Percentiles rank a stretch among this genome's conserved stretches.
These are phyloP conservation scores for Aureobasidium sp. DNA, from an alignment of 2,329 filamentous ascomycete genomes.

Conservation along the genomic window DNA sequence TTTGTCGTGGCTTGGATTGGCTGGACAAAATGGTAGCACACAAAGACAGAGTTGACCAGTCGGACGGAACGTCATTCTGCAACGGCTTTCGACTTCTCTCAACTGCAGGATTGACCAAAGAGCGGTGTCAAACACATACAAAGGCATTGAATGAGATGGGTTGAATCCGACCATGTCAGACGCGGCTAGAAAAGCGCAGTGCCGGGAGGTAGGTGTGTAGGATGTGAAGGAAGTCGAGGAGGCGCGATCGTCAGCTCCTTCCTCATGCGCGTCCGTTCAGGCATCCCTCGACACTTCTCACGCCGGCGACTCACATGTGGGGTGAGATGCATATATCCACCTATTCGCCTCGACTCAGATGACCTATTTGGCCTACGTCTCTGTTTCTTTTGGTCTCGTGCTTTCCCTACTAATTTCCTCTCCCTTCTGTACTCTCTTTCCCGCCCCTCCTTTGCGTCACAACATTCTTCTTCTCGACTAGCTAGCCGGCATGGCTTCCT, in stretches of 20 bases:
- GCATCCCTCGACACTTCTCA: neutral
- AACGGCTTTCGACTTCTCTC: slow-evolving; percentile 5
- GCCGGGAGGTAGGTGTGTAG: neutral
- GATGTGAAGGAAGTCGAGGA: neutral
- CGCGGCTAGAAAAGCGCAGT: neutral
- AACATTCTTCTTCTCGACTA: neutral
- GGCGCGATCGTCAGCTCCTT: slow-evolving; percentile 3
- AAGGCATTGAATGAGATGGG: neutral
- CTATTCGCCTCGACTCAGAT: neutral
- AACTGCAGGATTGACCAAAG: slow-evolving; percentile 1
- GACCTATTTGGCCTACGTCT: neutral
- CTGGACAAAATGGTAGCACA: neutral
- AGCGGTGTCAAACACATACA: slow-evolving; percentile 6
- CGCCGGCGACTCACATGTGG: neutral
- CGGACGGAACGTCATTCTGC: neutral
- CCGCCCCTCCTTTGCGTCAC: neutral
- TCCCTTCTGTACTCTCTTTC: neutral
- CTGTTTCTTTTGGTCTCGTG: neutral
- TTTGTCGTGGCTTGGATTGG: slow-evolving; percentile 1
- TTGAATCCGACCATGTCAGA: neutral
- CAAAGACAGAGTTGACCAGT: neutral
- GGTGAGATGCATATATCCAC: slow-evolving; percentile 8
- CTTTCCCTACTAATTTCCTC: neutral
- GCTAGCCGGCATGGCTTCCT: slow-evolving; percentile 18
- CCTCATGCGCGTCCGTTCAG: slow-evolving; percentile 3